Conservation (phyloP, 495 filamentous ascomycete genomes). For the Aspergillus coremiiformis region DNA sequence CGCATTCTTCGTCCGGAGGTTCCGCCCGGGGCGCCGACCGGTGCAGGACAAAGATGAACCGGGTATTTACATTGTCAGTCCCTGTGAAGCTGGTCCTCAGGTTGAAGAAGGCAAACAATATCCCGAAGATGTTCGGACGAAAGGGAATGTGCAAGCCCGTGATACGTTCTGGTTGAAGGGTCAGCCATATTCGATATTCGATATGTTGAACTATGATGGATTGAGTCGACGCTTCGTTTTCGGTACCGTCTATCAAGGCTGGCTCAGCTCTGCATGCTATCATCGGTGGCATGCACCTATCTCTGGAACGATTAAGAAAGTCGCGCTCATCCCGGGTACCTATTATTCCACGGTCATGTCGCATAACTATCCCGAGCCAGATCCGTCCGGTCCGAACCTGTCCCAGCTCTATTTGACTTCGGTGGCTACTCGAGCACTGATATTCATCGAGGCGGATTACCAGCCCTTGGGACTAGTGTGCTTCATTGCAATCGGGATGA, state of each 20-base stretch:
- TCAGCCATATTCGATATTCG: background rate
- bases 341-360: background rate
- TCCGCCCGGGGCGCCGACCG: background rate
- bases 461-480: background rate
- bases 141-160: background rate
- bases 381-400: background rate
- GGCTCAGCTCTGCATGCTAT: background rate
- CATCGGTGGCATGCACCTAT: background rate
- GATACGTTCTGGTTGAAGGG: background rate
- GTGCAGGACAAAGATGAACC: background rate
- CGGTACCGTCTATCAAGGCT: slow-evolving; percentile 1
- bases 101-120: background rate
- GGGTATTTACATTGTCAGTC: background rate
- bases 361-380: background rate
- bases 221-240: background rate
- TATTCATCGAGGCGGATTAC: background rate
- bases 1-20: background rate
- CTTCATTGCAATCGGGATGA: background rate
- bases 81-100: background rate
- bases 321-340: background rate
- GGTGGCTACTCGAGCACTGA: background rate
- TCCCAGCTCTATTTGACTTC: background rate
- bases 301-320: background rate
- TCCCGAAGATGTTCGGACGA: background rate
- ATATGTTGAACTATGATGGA: background rate